Evolutionary conservation across 768 basidiomycete species (phyloP).

Genomic region (Trametopsis cervina): DNA sequence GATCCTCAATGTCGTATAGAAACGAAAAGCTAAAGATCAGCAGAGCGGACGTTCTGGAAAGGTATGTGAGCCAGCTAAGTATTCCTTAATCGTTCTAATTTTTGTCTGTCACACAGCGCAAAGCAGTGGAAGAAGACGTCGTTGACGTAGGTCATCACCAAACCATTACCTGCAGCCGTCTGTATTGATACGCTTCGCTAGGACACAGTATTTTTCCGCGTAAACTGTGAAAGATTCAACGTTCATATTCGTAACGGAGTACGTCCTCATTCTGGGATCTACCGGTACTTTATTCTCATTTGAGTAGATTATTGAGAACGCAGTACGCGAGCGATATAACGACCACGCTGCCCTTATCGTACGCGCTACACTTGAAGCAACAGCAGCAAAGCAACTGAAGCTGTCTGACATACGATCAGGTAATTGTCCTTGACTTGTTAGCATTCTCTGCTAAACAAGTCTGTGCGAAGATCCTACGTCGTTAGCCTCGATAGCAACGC

Average conservation of each 20-base stretch:
- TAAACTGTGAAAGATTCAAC: slow-evolving; percentile 87
- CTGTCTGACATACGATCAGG: slow-evolving; percentile 62
- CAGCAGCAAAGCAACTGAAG: slow-evolving; percentile 55
- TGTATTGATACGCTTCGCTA: slow-evolving; percentile 21
- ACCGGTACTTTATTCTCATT: slow-evolving; percentile 12
- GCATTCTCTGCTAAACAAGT: not conserved
- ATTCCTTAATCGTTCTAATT: not conserved
- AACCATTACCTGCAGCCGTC: not conserved
- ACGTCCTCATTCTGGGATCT: slow-evolving; percentile 16
- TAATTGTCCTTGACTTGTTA: slow-evolving; percentile 20
- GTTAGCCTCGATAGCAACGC: slow-evolving; percentile 53
- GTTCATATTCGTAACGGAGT: slow-evolving; percentile 85
- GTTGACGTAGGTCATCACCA: slow-evolving; percentile 55
- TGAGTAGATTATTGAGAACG: slow-evolving; percentile 65
- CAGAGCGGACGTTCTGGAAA: slow-evolving; percentile 43
- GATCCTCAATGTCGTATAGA: slow-evolving; percentile 34
- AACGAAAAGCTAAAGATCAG: slow-evolving; percentile 51
- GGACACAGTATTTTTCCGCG: slow-evolving; percentile 72
- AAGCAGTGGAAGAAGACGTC: slow-evolving; percentile 44
- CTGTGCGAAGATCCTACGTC: slow-evolving; percentile 61
- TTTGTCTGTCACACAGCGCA: slow-evolving; percentile 28
- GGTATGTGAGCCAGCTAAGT: slow-evolving; percentile 27
- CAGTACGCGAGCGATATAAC: slow-evolving; percentile 78
- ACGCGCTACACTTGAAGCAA: slow-evolving; percentile 61
- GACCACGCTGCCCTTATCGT: slow-evolving; percentile 64